These are phyloP conservation scores for Capronia coronata DNA, from an alignment of 2,329 filamentous ascomycete genomes.

Conservation along the genomic window DNA sequence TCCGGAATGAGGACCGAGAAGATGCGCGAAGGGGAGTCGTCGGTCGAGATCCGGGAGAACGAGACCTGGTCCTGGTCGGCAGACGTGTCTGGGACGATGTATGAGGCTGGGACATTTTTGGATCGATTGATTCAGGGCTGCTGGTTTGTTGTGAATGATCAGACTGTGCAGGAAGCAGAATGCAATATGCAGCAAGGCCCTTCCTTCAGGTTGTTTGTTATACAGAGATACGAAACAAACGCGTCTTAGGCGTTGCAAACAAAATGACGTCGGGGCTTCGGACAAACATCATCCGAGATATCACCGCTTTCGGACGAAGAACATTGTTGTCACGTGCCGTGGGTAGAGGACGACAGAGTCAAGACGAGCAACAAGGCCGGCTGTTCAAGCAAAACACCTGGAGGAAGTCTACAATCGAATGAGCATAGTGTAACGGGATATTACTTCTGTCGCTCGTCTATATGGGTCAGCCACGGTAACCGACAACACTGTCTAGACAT, in stretches of 20 bases:
- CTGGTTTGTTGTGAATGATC: no score
- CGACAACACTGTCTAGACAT: conserved; percentile 2
- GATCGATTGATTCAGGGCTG: not conserved
- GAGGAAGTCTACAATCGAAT: no score
- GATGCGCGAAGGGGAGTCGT: conserved; percentile 88
- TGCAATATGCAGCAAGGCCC: not conserved
- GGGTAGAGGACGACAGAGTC: no score
- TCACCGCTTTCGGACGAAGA: not conserved
- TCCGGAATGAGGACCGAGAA: conserved; percentile 80
- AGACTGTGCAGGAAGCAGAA: no score
- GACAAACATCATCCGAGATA: not conserved
- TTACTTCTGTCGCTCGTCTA: conserved; percentile 1
- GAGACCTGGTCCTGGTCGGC: conserved; percentile 50
- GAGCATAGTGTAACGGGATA: no score
- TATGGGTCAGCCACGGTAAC: conserved; percentile 1
- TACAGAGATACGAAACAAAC: no score
- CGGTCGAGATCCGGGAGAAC: conserved; percentile 63
- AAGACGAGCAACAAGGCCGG: not conserved
- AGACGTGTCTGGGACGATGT: conserved; percentile 2
- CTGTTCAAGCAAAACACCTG: not conserved
- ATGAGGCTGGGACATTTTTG: conserved; percentile 13
- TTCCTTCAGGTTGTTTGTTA: no score
- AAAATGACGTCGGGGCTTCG: not conserved
- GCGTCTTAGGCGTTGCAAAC: not conserved
- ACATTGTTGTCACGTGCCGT: not conserved